Evolutionary conservation across 2,329 filamentous ascomycete genomes (phyloP), one percentile per base, ranked within the genome.

Genomic region (Trichoderma brevicompactum): DNA sequence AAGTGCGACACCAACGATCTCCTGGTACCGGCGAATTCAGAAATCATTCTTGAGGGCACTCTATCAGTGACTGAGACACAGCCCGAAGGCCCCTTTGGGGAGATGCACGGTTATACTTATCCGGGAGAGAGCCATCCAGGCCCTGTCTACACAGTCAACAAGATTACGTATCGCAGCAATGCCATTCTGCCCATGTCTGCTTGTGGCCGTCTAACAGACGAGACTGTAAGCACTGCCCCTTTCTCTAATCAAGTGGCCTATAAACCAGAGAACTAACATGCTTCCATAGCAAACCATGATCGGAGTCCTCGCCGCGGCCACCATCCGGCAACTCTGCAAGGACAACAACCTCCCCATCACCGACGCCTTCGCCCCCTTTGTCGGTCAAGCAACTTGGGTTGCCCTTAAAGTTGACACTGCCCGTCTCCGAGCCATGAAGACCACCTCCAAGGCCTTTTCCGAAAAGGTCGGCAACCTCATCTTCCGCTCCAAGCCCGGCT

Each of bases 361-460:
- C 3, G 78, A 83, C 12, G 77, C 77, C 1, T 81, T 78, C 67
- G 68, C 80, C 0, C 80, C 80, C 0, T 80, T 82, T 55, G 79
- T 82, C 65, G 76, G 79, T 0, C 79, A 82, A 64, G 81, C 80
- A 0, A 83, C 78, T 0, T 85, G 82, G 82, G 76, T 77, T 0
- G 81, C 75, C 0, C 69, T 89, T 70, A 81, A 87, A 65, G 81
- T 88, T 23, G 86, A 89, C 71, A 84, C 81, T 1, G 76, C 79
- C 6, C 83, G 83, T 70, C 79, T 89, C 8, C 82, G 83, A 36
- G 79, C 81, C 8, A 81, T 87, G 80, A 82, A 86, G 50, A 83
- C 81, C 15, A 83, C 72, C 0, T 62, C 78, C 0, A 67, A 73
- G 17, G 76, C 78, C 0, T 78, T 85, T 50, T 74, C 74, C 55